A percentile compares a stretch with the other conserved stretches of the same genome.
Evolutionary conservation across 1,284 basidiomycete genomes (phyloP).

Genomic region (Cystobasidium slooffiae): DNA sequence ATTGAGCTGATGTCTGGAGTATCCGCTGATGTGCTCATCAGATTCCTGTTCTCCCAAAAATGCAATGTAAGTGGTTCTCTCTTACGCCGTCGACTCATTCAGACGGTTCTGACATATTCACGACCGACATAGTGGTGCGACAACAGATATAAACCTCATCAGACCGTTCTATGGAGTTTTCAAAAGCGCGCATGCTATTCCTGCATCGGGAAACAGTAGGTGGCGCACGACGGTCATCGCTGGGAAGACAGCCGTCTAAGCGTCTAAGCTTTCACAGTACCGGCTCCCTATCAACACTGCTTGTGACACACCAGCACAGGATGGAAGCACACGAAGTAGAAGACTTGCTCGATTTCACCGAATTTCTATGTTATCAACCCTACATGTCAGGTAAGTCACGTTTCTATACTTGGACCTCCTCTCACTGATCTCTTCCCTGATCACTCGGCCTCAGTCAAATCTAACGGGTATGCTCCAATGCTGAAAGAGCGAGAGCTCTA

Average conservation of each 20-base stretch:
- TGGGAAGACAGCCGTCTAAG: too few relatives aligned
- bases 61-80: conserved; percentile 2
- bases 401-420: background rate
- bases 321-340: background rate
- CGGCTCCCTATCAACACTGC: too few relatives aligned
- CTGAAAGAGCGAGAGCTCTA: background rate
- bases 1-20: background rate
- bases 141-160: too few relatives aligned
- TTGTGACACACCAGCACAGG: background rate
- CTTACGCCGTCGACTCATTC: background rate
- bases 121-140: too few relatives aligned
- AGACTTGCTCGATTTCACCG: conserved; percentile 7
- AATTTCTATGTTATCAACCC: conserved; percentile 11
- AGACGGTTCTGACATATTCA: too few relatives aligned
- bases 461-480: background rate
- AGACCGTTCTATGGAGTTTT: too few relatives aligned
- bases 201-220: too few relatives aligned
- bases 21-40: background rate
- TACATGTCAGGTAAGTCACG: background rate
- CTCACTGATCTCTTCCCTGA: background rate
- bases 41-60: conserved; percentile 2
- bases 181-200: too few relatives aligned
- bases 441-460: background rate
- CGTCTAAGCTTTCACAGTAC: too few relatives aligned
- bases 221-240: too few relatives aligned